These are phyloP conservation scores for Dryadomyces quercivorus DNA, from an alignment of 2,329 filamentous ascomycete species.

Conservation along the genomic window DNA sequence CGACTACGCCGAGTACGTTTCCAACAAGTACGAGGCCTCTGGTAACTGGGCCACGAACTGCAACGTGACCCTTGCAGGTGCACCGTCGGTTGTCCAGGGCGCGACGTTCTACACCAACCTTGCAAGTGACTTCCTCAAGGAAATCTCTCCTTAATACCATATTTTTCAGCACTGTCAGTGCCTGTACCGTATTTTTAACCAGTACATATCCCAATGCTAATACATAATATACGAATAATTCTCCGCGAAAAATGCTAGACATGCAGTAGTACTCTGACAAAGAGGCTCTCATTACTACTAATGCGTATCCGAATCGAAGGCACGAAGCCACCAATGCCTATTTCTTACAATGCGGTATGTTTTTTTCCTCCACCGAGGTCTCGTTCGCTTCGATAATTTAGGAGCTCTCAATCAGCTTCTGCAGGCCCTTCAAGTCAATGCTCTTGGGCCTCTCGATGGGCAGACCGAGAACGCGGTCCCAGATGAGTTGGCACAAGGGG, in stretches of 20 bases:
- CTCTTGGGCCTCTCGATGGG: conserved; percentile 98
- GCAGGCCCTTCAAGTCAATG: conserved; percentile 79
- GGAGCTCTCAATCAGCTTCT: conserved; percentile 47
- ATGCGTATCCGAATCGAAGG: too few relatives aligned
- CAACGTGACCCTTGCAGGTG: conserved; percentile 28
- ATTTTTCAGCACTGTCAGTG: not conserved
- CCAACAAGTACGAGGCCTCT: conserved; percentile 30
- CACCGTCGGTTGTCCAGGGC: conserved; percentile 28
- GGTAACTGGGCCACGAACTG: conserved; percentile 38
- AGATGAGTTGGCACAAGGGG: conserved; percentile 86
- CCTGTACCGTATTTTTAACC: too few relatives aligned
- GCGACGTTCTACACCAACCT: conserved; percentile 38
- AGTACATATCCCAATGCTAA: too few relatives aligned
- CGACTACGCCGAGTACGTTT: conserved; percentile 31
- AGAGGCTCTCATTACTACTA: too few relatives aligned
- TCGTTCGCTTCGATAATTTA: not conserved
- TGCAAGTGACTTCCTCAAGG: conserved; percentile 23
- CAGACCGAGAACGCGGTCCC: conserved; percentile 86
- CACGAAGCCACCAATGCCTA: too few relatives aligned
- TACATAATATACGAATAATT: too few relatives aligned
- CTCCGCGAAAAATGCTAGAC: too few relatives aligned
- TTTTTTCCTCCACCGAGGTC: too few relatives aligned
- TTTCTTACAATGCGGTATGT: too few relatives aligned
- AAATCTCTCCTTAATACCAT: conserved; percentile 2
- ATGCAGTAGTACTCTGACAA: too few relatives aligned